phyloP scores from a whole-genome alignment of 139 green algal species.

The Chlamydomonas incerta region DNA sequence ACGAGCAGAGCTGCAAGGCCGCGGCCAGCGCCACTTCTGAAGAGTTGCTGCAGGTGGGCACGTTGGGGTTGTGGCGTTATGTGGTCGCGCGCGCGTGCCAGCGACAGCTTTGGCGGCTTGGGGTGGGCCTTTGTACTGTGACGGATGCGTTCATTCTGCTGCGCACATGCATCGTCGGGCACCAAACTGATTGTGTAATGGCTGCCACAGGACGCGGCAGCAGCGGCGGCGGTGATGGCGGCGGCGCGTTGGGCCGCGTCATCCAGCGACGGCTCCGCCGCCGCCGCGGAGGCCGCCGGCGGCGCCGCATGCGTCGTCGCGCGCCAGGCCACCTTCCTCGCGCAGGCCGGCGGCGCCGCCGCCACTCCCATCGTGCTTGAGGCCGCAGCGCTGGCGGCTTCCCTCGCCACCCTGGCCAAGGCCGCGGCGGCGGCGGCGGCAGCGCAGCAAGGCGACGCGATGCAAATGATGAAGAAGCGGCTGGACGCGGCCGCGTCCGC shows the following conservation, averaged over 20 bases:
- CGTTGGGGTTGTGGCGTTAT: no score
- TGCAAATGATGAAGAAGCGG: not conserved
- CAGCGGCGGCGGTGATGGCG: not conserved
- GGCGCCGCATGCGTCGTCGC: not conserved
- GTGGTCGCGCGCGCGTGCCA: no score
- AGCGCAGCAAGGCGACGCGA: not conserved
- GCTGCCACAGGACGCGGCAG: conserved; percentile 14
- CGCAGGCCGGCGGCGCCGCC: conserved; percentile 1
- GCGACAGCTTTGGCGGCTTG: no score
- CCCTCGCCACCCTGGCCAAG: not conserved
- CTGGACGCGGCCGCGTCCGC: not conserved
- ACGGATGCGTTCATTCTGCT: no score
- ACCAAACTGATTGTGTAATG: no score
- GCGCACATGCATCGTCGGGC: no score
- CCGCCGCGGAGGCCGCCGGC: not conserved
- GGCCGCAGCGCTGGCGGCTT: not conserved
- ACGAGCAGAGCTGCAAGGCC: conserved; percentile 7
- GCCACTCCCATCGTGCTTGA: not conserved
- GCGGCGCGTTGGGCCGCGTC: conserved; percentile 2
- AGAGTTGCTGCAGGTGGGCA: conserved; percentile 25
- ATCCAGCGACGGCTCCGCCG: not conserved
- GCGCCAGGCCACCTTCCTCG: not conserved
- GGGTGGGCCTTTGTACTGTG: no score
- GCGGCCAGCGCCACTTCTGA: not conserved
- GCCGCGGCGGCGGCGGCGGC: not conserved